Conservation (phyloP, 441 rosid genomes). For the Dalechampia spathulata region DNA sequence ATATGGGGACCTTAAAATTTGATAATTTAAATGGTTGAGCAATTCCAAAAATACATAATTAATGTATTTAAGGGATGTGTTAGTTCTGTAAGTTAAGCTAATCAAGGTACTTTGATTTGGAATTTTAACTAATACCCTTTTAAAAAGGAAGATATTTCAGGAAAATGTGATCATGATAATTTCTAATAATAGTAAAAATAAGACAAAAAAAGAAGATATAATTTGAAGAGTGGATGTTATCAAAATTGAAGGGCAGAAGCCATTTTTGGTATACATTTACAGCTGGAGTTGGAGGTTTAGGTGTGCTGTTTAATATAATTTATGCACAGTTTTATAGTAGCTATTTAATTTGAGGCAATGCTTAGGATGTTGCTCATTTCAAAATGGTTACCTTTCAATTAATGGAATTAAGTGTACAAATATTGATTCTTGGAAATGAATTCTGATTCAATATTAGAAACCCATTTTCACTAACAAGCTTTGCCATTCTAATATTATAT, state of each 20-base stretch:
- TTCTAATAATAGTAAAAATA: not conserved
- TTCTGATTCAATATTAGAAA: no score
- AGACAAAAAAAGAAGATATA: no score
- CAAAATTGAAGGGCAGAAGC: not conserved
- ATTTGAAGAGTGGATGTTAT: no score
- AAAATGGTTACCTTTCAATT: no score
- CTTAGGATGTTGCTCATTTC: not conserved
- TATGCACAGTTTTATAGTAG: not conserved
- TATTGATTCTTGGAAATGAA: no score
- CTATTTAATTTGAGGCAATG: not conserved
- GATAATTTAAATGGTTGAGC: conserved; percentile 11
- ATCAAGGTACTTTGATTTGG: conserved; percentile 24
- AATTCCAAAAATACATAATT: conserved; percentile 15
- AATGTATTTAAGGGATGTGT: conserved; percentile 7
- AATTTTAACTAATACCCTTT: conserved; percentile 19
- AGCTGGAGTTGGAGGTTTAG: not conserved
- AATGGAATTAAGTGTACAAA: no score
- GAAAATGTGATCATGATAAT: conserved; percentile 11
- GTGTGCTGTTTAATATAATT: not conserved
- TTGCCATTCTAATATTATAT: no score
- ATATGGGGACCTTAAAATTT: conserved; percentile 10
- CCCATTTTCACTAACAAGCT: no score
- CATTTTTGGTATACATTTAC: conserved; percentile 8
- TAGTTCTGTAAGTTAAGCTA: conserved; percentile 20
- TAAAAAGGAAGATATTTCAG: not conserved